These are phyloP conservation scores for Euphorbia lathyris DNA, from an alignment of 345 rosid genomes.

Conservation along the genomic window DNA sequence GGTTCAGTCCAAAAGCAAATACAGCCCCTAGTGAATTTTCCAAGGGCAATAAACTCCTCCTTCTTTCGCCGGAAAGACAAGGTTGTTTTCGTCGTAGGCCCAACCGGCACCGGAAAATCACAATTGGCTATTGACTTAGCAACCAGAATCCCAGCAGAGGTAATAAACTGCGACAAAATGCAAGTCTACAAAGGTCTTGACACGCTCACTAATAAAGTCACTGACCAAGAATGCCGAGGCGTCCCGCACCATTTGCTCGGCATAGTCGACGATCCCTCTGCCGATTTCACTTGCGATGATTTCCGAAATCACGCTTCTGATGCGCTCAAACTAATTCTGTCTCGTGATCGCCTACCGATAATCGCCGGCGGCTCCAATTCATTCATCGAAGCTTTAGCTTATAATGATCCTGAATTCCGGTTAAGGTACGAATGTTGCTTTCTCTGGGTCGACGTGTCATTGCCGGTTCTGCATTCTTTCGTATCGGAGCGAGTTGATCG, in stretches of 20 bases:
- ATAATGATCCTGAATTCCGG: conserved; percentile 53
- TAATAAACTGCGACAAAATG: conserved; percentile 81
- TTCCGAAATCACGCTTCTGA: conserved; percentile 43
- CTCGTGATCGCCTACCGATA: conserved; percentile 53
- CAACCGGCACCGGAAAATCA: conserved; percentile 91
- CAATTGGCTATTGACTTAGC: conserved; percentile 83
- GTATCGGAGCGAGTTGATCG: conserved; percentile 72
- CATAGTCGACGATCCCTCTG: conserved; percentile 46
- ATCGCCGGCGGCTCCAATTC: conserved; percentile 94
- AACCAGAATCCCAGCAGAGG: conserved; percentile 64
- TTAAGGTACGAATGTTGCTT: conserved; percentile 65
- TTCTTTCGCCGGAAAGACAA: conserved; percentile 67
- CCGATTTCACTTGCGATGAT: conserved; percentile 55
- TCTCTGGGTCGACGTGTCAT: conserved; percentile 76
- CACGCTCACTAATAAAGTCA: conserved; percentile 74
- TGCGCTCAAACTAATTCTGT: conserved; percentile 40
- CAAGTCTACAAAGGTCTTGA: conserved; percentile 77
- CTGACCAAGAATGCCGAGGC: conserved; percentile 63
- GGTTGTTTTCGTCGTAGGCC: conserved; percentile 73
- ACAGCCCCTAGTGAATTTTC: conserved; percentile 48
- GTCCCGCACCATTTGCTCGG: conserved; percentile 80
- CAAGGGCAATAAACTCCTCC: conserved; percentile 32
- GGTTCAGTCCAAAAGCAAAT: conserved; percentile 45
- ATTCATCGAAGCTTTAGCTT: conserved; percentile 62
- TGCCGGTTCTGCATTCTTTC: conserved; percentile 52